These are phyloP conservation scores for Nothophoma quercina DNA, from an alignment of 2,329 filamentous ascomycete species.

Conservation along the genomic window DNA sequence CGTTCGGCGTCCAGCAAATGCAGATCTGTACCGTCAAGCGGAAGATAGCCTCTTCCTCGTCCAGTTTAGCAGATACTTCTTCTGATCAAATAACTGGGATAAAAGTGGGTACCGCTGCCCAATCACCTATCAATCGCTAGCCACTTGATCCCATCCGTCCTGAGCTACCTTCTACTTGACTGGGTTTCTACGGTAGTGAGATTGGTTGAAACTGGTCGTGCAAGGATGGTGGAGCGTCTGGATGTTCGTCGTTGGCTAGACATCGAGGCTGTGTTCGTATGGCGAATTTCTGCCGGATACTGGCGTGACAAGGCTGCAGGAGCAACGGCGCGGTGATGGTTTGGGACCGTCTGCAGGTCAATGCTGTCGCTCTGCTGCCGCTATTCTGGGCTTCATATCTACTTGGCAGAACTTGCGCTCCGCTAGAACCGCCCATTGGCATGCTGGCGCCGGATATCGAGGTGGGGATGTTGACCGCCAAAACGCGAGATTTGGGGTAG, in stretches of 20 bases:
- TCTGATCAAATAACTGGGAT: no score
- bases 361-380: not conserved
- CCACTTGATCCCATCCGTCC: no score
- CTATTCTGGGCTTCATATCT: not conserved
- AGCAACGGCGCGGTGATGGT: not conserved
- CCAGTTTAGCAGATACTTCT: no score
- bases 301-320: not conserved
- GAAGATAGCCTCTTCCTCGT: no score
- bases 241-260: not conserved
- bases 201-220: not conserved
- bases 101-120: no score
- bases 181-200: no score
- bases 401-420: not conserved
- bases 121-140: no score
- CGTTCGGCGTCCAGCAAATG: conserved; percentile 6
- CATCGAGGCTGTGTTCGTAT: conserved; percentile 1
- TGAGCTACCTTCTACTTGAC: no score
- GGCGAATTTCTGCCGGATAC: not conserved
- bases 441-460: not conserved
- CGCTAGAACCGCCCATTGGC: not conserved
- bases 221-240: not conserved
- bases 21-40: no score
- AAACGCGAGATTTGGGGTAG: not conserved
- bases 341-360: not conserved
- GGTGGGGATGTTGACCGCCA: not conserved